These are phyloP conservation scores for Sporothrix curviconia DNA, from an alignment of 2,329 filamentous ascomycete genomes.

Conservation along the genomic window DNA sequence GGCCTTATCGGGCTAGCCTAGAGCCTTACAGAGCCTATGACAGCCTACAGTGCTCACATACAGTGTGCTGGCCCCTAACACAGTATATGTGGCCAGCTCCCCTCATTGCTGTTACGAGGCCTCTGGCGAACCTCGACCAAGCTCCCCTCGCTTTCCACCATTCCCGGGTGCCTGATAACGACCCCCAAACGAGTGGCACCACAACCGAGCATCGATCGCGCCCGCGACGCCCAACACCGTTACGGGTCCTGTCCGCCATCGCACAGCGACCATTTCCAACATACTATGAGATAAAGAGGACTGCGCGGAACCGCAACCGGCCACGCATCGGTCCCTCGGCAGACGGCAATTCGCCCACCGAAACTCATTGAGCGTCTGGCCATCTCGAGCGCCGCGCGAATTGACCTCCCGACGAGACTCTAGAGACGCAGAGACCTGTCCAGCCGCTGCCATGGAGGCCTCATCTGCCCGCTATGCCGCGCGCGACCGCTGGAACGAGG, in stretches of 20 bases:
- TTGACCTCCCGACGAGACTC: too few species aligned
- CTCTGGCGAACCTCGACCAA: not conserved
- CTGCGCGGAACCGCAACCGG: not conserved
- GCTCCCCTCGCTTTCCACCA: slow-evolving; percentile 9
- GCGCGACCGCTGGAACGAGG: slow-evolving; percentile 84
- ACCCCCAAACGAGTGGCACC: not conserved
- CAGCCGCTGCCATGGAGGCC: slow-evolving; percentile 66
- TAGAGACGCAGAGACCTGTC: too few species aligned
- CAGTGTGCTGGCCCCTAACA: not conserved
- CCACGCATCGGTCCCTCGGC: not conserved
- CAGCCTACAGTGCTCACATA: slow-evolving; percentile 1
- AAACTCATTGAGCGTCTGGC: too few species aligned
- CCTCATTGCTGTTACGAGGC: not conserved
- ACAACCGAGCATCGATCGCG: not conserved
- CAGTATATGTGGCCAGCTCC: not conserved
- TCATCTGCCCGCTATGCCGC: slow-evolving; percentile 91
- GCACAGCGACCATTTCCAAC: not conserved
- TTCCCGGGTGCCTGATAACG: not conserved
- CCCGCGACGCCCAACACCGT: not conserved
- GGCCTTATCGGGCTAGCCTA: not conserved
- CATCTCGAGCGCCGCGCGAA: too few species aligned
- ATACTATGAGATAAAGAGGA: not conserved
- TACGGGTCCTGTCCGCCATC: not conserved
- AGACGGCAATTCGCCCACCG: too few species aligned
- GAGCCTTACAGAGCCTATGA: not conserved